These are phyloP conservation scores for Ceratobasidium sp. DNA, from an alignment of 1,284 basidiomycete genomes.

Conservation along the genomic window DNA sequence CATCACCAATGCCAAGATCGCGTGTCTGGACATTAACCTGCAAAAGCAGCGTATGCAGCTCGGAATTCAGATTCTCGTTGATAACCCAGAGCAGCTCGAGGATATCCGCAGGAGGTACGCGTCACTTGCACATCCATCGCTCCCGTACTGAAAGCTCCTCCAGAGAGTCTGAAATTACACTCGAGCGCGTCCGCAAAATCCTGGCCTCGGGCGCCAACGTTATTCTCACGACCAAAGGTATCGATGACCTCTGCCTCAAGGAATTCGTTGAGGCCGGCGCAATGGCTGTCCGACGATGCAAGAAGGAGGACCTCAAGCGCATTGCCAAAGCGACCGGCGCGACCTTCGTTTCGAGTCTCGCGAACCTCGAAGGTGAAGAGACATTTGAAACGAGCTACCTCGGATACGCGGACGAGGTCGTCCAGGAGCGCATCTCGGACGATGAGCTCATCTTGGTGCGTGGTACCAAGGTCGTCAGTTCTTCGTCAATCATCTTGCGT, in stretches of 20 bases:
- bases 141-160: conserved; percentile 30
- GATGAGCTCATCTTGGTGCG: conserved; percentile 98
- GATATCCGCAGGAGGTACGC: conserved; percentile 89
- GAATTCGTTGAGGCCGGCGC: conserved; percentile 99
- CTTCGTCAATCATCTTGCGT: conserved; percentile 90
- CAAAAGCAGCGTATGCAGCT: conserved; percentile 98
- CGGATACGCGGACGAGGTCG: conserved; percentile 92
- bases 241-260: conserved; percentile 97
- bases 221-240: conserved; percentile 97
- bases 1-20: conserved; percentile 93
- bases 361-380: conserved; percentile 98
- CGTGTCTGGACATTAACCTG: conserved; percentile 97
- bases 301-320: conserved; percentile 95
- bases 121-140: conserved; percentile 24
- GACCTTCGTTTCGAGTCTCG: conserved; percentile 89
- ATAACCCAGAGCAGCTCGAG: conserved; percentile 96
- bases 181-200: conserved; percentile 96
- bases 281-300: conserved; percentile 97
- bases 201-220: conserved; percentile 96
- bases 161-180: conserved; percentile 94
- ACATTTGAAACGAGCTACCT: conserved; percentile 93
- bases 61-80: conserved; percentile 96
- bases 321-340: conserved; percentile 98
- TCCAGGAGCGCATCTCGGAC: conserved; percentile 97
- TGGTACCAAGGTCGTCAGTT: conserved; percentile 96